A percentile compares a stretch with the other conserved stretches of the same genome.
Evolutionary conservation across 345 rosid species (phyloP).

Genomic region (Gossypioides kirkii): DNA sequence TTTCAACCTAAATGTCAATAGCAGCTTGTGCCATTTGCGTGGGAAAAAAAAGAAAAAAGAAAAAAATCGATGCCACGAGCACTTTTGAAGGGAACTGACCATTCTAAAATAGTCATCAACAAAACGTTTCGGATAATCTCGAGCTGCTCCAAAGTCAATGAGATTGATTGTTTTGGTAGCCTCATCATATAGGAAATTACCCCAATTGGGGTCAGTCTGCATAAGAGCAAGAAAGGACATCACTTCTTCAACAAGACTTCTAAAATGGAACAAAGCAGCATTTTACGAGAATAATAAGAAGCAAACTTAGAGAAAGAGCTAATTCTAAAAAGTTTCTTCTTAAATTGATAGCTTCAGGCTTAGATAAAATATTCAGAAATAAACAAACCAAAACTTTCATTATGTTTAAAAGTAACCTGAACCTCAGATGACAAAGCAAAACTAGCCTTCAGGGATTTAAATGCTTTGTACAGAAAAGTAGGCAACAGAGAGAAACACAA

Average conservation of each 20-base stretch:
- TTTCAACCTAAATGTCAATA: not conserved
- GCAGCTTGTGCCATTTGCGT: not conserved
- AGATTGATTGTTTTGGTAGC: constrained; percentile 65
- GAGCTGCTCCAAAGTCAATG: constrained; percentile 94
- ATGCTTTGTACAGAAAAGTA: not conserved
- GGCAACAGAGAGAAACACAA: not conserved
- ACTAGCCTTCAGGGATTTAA: not conserved
- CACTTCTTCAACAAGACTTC: not conserved
- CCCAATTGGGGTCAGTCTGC: constrained; percentile 98
- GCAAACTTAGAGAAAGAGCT: not conserved
- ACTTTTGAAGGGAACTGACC: constrained; percentile 39
- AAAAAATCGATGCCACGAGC: not conserved
- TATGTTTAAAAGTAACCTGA: not conserved
- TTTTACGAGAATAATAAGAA: not conserved
- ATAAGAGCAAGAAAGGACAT: constrained; percentile 8
- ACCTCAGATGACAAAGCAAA: not conserved
- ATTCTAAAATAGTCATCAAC: constrained; percentile 84
- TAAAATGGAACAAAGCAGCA: not conserved
- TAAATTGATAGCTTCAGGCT: constrained; percentile 3
- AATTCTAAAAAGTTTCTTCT: not conserved
- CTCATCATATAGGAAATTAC: constrained; percentile 81
- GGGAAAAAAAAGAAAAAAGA: not conserved
- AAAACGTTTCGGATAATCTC: constrained; percentile 78
- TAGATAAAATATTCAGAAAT: not conserved
- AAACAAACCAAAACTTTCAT: not conserved